Percentiles rank a stretch among this genome's conserved stretches.
phyloP scores from a whole-genome alignment of 2,329 filamentous ascomycete genomes.

The Thyridium curvatum region DNA sequence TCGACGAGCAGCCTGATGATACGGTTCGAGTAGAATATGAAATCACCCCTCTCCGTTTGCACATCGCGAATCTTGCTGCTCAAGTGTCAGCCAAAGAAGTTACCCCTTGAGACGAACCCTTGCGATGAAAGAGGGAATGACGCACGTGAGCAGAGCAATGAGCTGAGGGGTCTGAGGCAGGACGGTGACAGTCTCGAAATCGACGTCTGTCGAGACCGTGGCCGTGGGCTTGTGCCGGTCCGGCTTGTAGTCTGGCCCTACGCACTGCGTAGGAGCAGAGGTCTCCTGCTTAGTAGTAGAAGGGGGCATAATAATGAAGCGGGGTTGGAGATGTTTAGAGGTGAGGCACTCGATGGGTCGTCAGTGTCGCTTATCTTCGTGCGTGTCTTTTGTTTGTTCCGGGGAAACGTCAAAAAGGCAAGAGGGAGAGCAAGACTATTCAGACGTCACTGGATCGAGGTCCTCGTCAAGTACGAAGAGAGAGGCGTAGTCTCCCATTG shows the following conservation, averaged over 20 bases:
- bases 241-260: conserved; percentile 75
- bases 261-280: conserved; percentile 46
- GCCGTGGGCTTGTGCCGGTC: conserved; percentile 76
- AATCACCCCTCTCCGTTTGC: conserved; percentile 85
- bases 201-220: conserved; percentile 78
- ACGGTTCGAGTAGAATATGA: conserved; percentile 98
- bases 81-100: neutral
- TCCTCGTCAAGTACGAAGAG: no score
- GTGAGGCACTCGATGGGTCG: no score
- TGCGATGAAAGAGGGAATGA: conserved; percentile 19
- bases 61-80: conserved; percentile 89
- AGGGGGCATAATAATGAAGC: no score
- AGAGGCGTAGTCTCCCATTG: no score
- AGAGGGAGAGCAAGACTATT: no score
- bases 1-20: conserved; percentile 96
- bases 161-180: conserved; percentile 91
- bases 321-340: no score
- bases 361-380: no score
- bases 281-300: neutral
- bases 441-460: no score
- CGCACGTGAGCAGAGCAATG: conserved; percentile 95
- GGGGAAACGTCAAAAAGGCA: no score
- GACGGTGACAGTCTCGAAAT: conserved; percentile 82
- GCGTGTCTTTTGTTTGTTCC: no score
- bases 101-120: no score